Percentiles rank a stretch among this genome's conserved stretches.
phyloP scores from a whole-genome alignment of 202 grass and related monocot genomes.

The Panicum virgatum region DNA sequence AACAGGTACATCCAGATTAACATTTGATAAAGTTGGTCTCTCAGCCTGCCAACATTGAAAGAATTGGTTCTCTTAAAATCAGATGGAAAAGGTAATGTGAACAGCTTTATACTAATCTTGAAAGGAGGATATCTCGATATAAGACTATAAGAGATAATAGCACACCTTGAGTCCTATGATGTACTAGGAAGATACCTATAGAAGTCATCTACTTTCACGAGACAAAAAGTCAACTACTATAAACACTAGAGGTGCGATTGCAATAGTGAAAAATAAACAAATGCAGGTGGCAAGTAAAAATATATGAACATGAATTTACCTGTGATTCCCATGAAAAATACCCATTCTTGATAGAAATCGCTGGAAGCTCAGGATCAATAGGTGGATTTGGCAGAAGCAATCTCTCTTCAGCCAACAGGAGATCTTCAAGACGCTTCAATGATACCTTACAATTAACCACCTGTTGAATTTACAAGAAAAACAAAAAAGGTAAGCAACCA shows the following conservation, averaged over 20 bases:
- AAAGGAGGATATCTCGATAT: conserved; percentile 23
- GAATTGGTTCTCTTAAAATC: conserved; percentile 14
- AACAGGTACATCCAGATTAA: conserved; percentile 88
- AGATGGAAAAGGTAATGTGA: background rate
- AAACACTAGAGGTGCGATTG: background rate
- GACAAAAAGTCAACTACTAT: conserved; percentile 10
- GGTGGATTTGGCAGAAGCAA: conserved; percentile 87
- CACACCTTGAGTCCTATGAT: background rate
- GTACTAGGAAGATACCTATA: conserved; percentile 8
- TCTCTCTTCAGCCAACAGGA: conserved; percentile 84
- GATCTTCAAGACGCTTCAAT: conserved; percentile 88
- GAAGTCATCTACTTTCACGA: background rate
- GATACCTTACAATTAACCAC: conserved; percentile 98
- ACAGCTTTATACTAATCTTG: background rate
- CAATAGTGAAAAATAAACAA: conserved; percentile 12
- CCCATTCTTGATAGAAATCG: conserved; percentile 91
- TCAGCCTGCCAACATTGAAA: conserved; percentile 58
- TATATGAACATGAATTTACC: conserved; percentile 48
- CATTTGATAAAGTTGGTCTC: conserved; percentile 86
- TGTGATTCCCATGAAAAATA: conserved; percentile 93
- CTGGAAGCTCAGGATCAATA: conserved; percentile 66
- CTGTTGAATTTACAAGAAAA: conserved; percentile 51
- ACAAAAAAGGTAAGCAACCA: conserved; percentile 27
- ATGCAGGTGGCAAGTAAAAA: too few species aligned
- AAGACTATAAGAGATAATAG: background rate